Base-by-base conservation (phyloP, 176 grass and related monocot species). In the Urochloa ruziziensis region DNA sequence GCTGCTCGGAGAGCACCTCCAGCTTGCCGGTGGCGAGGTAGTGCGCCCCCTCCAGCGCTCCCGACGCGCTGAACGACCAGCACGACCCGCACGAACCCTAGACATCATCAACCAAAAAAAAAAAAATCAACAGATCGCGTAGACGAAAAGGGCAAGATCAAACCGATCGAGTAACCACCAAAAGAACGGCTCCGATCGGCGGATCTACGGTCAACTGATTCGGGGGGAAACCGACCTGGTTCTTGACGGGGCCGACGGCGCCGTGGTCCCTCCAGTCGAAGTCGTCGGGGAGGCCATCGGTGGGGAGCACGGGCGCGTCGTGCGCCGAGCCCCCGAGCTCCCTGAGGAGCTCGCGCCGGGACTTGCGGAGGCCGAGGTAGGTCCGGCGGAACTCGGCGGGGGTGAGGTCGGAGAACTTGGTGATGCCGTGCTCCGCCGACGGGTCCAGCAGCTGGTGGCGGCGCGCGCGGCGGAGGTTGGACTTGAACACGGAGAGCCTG, bases 201-300 rank as follows among this genome's bases (percentile, higher is more conserved):
- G 17, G 65, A 81, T 83, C 80, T 27, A 29, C 17, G 57, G 40
- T 42, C n/a, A 27, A 9, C 23, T n/a, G 36, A 48, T 25, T n/a
- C 2, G 12, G 77, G 14, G 17, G 33, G 24, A 35, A 40, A 25
- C 75, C 27, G 49, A 95, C 94, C 94, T 97, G 94, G 88, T 97
- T 91, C 89, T 97, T 97, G 53, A 97, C 89, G 16, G 78, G 89
- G 10, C 86, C 83, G 77, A 97, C 94, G 80, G 94, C 94, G 10
- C 94, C 94, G 24, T 89, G 83, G 56, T 94, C 91, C 70, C 94
- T 97, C 94, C 94, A 97, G 80, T 97, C 94, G 80, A 97, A 93
- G 77, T 97, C 86, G 39, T 65, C 82, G 16, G 94, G 94, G 69
- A 97, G 89, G n/a, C 90, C 74, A 33, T 91, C 84, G 15, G 94